These are phyloP conservation scores for Chlamydomonas sp. DNA, from an alignment of 139 green algal genomes.

Conservation along the genomic window DNA sequence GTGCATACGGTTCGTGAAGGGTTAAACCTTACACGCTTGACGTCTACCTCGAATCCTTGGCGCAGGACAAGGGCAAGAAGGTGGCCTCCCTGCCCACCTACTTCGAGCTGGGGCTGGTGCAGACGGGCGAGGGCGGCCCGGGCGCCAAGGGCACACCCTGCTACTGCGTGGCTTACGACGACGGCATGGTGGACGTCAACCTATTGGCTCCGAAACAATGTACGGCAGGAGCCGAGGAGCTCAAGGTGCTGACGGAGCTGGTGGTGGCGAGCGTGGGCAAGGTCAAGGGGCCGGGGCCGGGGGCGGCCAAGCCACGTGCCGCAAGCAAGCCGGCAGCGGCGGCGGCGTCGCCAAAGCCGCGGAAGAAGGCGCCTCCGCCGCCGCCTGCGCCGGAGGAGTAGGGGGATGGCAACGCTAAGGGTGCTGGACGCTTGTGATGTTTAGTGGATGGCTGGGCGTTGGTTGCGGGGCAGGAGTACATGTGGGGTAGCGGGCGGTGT, in stretches of 20 bases:
- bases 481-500: no score
- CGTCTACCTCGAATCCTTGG: neutral
- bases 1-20: neutral
- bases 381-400: neutral
- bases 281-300: neutral
- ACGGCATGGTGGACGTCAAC: slow-evolving; percentile 49
- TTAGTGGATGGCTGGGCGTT: no score
- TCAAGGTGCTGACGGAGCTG: neutral
- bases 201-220: slow-evolving; percentile 9
- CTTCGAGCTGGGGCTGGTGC: slow-evolving; percentile 23
- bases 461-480: no score
- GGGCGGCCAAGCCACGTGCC: neutral
- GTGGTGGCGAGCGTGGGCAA: neutral
- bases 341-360: neutral
- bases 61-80: slow-evolving; percentile 5
- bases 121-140: neutral
- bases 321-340: neutral
- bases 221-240: neutral
- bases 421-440: neutral
- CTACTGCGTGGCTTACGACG: slow-evolving; percentile 46
- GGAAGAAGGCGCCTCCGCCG: neutral
- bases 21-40: neutral
- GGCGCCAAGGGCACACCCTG: neutral
- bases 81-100: slow-evolving; percentile 23
- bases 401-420: no score